Evolutionary conservation across 2,329 filamentous ascomycete species (phyloP).

Genomic region (Exophiala xenobiotica): DNA sequence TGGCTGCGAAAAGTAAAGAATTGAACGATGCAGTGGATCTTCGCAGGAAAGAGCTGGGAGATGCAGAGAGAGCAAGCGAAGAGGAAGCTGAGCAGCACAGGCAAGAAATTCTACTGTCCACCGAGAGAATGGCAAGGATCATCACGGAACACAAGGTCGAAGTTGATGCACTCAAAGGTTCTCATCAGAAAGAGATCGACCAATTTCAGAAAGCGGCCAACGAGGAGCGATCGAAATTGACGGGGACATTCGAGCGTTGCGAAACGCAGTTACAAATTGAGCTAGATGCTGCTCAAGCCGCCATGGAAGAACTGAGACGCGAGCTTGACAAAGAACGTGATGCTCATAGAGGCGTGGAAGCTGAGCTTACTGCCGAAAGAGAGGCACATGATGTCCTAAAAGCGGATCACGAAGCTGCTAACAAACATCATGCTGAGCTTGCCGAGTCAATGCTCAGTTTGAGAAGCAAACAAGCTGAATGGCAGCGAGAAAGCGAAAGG

Average conservation of each 20-base stretch:
- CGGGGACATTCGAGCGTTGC: constrained; percentile 37
- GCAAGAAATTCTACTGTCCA: constrained; percentile 7
- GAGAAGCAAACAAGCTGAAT: constrained; percentile 50
- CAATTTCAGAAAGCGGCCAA: constrained; percentile 32
- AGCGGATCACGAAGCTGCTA: constrained; percentile 19
- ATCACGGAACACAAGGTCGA: constrained; percentile 16
- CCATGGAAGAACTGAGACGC: constrained; percentile 26
- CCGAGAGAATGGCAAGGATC: constrained; percentile 12
- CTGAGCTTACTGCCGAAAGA: constrained; percentile 20
- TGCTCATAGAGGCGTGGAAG: constrained; percentile 17
- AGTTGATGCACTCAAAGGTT: constrained; percentile 9
- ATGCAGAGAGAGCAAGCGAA: constrained; percentile 1
- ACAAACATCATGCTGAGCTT: constrained; percentile 22
- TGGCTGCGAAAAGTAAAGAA: constrained; percentile 15
- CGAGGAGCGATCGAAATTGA: constrained; percentile 37
- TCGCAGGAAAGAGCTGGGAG: constrained; percentile 17
- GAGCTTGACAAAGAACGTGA: constrained; percentile 26
- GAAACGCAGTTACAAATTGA: constrained; percentile 29
- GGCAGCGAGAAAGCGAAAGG: constrained; percentile 52
- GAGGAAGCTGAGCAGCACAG: constrained; percentile 14
- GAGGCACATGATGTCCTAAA: constrained; percentile 23
- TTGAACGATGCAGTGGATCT: constrained; percentile 3
- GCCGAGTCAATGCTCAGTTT: constrained; percentile 32
- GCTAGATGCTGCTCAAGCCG: constrained; percentile 25
- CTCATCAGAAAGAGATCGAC: constrained; percentile 15